Percentiles rank a stretch among this genome's conserved stretches.
Conservation (phyloP, 2,329 filamentous ascomycete species). For the Hypoxylon sp. region DNA sequence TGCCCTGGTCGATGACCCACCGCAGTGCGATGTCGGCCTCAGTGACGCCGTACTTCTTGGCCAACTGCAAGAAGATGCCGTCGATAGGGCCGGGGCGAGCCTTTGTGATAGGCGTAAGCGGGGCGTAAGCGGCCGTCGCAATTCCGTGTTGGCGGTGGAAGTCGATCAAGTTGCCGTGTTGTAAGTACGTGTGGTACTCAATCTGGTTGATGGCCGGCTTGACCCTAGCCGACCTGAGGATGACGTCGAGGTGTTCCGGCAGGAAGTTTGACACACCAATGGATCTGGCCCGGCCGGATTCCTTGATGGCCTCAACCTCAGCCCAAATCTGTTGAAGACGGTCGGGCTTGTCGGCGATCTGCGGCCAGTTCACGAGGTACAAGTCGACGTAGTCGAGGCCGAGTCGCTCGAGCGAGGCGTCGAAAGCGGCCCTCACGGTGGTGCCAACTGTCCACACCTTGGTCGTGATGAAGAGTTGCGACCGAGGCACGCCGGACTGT, state of each 20-base stretch:
- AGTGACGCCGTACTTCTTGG: conserved; percentile 71
- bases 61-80: conserved; percentile 64
- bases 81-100: conserved; percentile 70
- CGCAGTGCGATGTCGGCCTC: conserved; percentile 70
- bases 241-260: conserved; percentile 67
- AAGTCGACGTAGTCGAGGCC: conserved; percentile 79
- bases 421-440: conserved; percentile 66
- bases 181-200: conserved; percentile 83
- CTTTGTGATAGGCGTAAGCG: conserved; percentile 63
- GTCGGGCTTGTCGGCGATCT: conserved; percentile 63
- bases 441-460: conserved; percentile 64
- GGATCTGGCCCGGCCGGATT: conserved; percentile 74
- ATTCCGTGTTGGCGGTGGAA: conserved; percentile 73
- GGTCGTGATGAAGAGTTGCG: conserved; percentile 78
- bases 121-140: conserved; percentile 68
- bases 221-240: conserved; percentile 72
- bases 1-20: conserved; percentile 73
- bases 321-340: conserved; percentile 73
- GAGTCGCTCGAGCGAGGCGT: conserved; percentile 75
- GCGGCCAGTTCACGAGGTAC: conserved; percentile 75
- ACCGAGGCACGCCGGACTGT: conserved; percentile 73
- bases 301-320: conserved; percentile 75
- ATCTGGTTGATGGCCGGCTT: conserved; percentile 83
- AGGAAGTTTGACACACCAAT: conserved; percentile 87
- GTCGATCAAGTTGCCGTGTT: conserved; percentile 71